Evolutionary conservation across 129 eudicot species (phyloP).

Genomic region (Kitagawia praeruptora): DNA sequence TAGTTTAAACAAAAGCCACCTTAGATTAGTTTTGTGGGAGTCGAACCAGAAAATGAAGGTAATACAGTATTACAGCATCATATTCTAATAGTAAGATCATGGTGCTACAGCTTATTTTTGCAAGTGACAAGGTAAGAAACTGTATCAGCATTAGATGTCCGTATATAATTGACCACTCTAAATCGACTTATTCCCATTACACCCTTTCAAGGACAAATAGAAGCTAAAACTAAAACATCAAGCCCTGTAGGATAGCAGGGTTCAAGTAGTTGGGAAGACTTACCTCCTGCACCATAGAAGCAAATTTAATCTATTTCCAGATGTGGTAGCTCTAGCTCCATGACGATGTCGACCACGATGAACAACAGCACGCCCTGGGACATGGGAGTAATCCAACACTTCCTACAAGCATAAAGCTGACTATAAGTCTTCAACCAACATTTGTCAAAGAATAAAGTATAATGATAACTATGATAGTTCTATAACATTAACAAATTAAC

Average conservation of each 20-base stretch:
- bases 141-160: not conserved
- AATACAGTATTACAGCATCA: not conserved
- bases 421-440: slow-evolving; percentile 12
- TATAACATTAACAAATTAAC: too few relatives aligned
- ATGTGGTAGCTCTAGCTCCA: slow-evolving; percentile 86
- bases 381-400: slow-evolving; percentile 68
- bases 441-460: not conserved
- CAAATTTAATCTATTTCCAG: slow-evolving; percentile 67
- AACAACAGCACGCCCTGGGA: slow-evolving; percentile 73
- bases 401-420: slow-evolving; percentile 41
- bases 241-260: slow-evolving; percentile 2
- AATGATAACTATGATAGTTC: too few relatives aligned
- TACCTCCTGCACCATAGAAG: slow-evolving; percentile 92
- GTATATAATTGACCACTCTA: not conserved
- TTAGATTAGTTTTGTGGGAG: not conserved
- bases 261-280: slow-evolving; percentile 7
- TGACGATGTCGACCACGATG: slow-evolving; percentile 96
- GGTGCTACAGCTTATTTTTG: not conserved
- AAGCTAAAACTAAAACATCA: slow-evolving; percentile 4
- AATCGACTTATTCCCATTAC: not conserved
- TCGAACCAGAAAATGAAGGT: not conserved
- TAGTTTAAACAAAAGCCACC: not conserved
- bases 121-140: not conserved
- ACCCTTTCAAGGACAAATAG: not conserved
- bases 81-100: not conserved